Base-by-base conservation (phyloP, 768 basidiomycete species). In the Boletus reticuloceps region DNA sequence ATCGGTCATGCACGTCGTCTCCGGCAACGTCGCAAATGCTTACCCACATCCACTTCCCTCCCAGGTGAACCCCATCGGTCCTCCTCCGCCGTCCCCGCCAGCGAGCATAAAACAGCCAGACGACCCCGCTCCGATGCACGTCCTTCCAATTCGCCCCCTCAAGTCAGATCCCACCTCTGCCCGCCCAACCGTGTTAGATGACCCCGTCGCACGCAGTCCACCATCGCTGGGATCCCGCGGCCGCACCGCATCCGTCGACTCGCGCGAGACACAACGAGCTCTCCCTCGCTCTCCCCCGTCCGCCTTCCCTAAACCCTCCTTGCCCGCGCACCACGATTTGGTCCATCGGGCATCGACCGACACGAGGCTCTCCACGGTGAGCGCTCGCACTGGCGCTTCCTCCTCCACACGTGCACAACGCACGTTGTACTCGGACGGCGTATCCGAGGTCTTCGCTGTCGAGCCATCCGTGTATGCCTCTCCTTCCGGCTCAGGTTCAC, bases 1-100 rank as follows among this genome's bases (percentile, higher is more conserved):
- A 20, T 60, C 71, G 37, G 54, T 77, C 59, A 53, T 69, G 54
- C 69, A 70, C 51, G 67, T 69, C 54, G 67, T 72, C 10, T 63
- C 70, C 36, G 56, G 49, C 53, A 63, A 55, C 27, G 22, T 22
- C 22, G 12, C 58, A 48, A 62, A 63, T 39, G 43, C 44, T 10
- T 40, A 4, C 3, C 6, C 40, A 5, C 50, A 20, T 19, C 6
- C 19, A 10, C 45, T 40, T 32, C 13, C 13, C 1, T 17, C 57
- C 13, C 13, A 45, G 6, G 14, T 37, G 16, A 37, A 58, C 19
- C 56, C 59, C 29, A 44, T 71, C 7, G 83, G 84, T n/a, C 84
- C 83, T 10, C 82, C 82, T 0, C 83, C 82, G 3, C 82, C 84
- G 11, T 84, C 79, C 0, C 78, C 78, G 1, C 79, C 78, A 11